Evolutionary conservation across 306 rosid species (phyloP), one percentile per base, ranked within the genome.

Genomic region (Acacia crassicarpa): DNA sequence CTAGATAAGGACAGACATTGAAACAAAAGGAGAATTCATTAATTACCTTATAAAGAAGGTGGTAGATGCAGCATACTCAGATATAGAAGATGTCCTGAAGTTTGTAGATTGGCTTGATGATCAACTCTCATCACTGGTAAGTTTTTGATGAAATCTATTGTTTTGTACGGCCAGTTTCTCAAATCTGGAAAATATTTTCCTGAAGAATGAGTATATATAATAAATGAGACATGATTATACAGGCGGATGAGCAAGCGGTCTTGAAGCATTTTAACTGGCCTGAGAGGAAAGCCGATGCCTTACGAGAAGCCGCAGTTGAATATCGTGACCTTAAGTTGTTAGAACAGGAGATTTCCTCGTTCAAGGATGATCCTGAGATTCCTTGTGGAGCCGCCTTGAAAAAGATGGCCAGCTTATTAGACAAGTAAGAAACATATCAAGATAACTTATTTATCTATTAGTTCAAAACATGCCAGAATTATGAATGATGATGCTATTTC

Each of bases 211-310:
- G 11, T 61, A 13, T 48, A 70, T 70, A 51, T 54, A 56, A 25
- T 56, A 9, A 56, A 56, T 56, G 62, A 20, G 25, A 63, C 32
- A 27, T 59, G 51, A 22, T 79, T 83, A 46, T 74, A 76, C 89
- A 94, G 98, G 97, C 97, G 33, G 97, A 94, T 77, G 98, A 94
- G 74, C 88, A 89, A 30, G 92, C 97, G 48, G 98, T 94, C 59
- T 85, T 94, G 82, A 94, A 90, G 91, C 97, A 94, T 82, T 94
- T 94, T 76, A 91, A 94, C 78, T 94, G 98, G 98, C 98, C 98
- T 1, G 98, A 94, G 94, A 91, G 83, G 80, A 94, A 91, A 90
- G 98, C 97, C 3, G 98, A 92, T 87, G 91, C 98, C 82, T 82
- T 92, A 90, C 87, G 95, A 88, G 98, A 94, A 83, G 97, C 98